These are phyloP conservation scores for Trichoderma breve DNA, from an alignment of 2,329 filamentous ascomycete genomes.

Conservation along the genomic window DNA sequence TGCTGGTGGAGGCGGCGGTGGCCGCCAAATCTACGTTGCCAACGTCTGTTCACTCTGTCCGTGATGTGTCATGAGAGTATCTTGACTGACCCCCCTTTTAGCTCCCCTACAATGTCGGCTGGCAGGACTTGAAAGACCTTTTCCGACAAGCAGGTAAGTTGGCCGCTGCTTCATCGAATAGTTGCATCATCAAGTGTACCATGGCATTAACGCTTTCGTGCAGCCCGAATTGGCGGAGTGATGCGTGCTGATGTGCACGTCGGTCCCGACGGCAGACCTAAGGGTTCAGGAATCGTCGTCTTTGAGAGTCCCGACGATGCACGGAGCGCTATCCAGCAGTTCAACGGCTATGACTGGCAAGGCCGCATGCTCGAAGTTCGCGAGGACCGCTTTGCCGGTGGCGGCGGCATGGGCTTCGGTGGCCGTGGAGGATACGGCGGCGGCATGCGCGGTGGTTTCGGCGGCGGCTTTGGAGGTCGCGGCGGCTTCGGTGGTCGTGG, in stretches of 20 bases:
- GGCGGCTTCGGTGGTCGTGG: conserved; percentile 52
- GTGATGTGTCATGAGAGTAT: conserved; percentile 22
- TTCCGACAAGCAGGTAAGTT: conserved; percentile 95
- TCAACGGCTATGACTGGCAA: conserved; percentile 99
- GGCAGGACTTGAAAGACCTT: conserved; percentile 98
- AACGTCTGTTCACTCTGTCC: conserved; percentile 71
- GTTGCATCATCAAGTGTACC: neutral
- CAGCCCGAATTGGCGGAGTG: conserved; percentile 67
- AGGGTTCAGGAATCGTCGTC: conserved; percentile 94
- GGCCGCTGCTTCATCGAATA: neutral
- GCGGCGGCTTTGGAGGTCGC: conserved; percentile 41
- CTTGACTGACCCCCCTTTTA: conserved; percentile 40
- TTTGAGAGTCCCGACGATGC: conserved; percentile 95
- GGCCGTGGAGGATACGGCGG: conserved; percentile 60
- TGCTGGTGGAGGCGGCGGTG: conserved; percentile 49
- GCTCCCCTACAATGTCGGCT: conserved; percentile 96
- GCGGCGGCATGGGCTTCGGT: conserved; percentile 52
- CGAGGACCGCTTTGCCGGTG: conserved; percentile 86
- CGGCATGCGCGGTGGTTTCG: conserved; percentile 56
- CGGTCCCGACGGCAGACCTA: conserved; percentile 86
- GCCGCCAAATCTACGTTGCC: conserved; percentile 92
- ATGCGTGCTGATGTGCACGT: conserved; percentile 94
- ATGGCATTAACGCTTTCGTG: neutral
- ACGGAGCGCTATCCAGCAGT: conserved; percentile 92
- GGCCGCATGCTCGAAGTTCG: conserved; percentile 90